Evolutionary conservation across 2,329 filamentous ascomycete species (phyloP).

Genomic region (Nakataea oryzae): DNA sequence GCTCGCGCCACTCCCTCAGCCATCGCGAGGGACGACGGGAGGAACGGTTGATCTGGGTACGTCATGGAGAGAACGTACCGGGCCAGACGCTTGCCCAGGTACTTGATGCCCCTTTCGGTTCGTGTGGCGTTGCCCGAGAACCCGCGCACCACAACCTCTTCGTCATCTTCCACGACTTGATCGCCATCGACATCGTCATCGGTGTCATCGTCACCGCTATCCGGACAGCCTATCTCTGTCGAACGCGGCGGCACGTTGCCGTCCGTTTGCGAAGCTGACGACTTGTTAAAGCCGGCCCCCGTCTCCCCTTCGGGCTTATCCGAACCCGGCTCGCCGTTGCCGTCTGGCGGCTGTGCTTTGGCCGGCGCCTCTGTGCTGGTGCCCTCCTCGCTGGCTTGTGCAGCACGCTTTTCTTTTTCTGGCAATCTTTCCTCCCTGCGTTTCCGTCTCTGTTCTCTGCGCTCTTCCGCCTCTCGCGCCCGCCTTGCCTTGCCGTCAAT

Average conservation of each 20-base stretch:
- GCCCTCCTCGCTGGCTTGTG: conserved; percentile 7
- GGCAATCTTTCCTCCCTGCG: conserved; percentile 4
- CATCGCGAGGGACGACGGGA: conserved; percentile 49
- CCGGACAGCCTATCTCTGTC: not conserved
- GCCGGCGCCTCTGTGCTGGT: conserved; percentile 2
- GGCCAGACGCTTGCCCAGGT: conserved; percentile 86
- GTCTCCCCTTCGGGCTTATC: conserved; percentile 1
- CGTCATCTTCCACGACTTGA: conserved; percentile 57
- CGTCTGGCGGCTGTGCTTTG: conserved; percentile 7
- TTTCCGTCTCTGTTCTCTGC: conserved; percentile 26
- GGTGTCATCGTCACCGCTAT: conserved; percentile 17
- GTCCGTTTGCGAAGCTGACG: not conserved
- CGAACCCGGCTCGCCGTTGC: conserved; percentile 8
- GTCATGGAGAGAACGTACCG: conserved; percentile 85
- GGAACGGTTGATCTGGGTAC: conserved; percentile 85
- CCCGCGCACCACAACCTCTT: conserved; percentile 80
- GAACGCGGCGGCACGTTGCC: not conserved
- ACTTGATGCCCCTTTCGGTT: conserved; percentile 93
- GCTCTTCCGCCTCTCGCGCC: conserved; percentile 32
- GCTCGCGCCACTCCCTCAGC: conserved; percentile 29
- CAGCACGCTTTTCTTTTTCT: conserved; percentile 2
- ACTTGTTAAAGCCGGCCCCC: not conserved
- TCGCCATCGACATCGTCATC: conserved; percentile 18
- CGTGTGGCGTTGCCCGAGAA: conserved; percentile 83
- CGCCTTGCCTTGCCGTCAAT: conserved; percentile 55